Evolutionary conservation across 2,329 filamentous ascomycete genomes (phyloP), one percentile per base, ranked within the genome.

Genomic region (Fusarium sulawesiense): DNA sequence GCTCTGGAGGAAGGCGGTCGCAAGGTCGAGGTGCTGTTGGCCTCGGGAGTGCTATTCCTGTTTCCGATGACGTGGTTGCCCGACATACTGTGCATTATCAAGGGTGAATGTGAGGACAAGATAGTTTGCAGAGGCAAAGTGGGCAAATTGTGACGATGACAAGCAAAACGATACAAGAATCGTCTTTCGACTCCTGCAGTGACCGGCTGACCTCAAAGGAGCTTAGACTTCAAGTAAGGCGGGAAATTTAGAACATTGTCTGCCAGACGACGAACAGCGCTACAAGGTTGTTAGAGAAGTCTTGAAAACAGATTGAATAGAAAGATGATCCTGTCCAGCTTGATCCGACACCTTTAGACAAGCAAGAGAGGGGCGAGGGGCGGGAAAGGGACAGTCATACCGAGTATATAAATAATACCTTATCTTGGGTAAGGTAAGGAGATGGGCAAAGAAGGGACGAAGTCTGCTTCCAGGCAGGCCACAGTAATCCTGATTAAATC

Each of bases 31-130:
- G 92, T 89, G 77, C 90, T 93, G 75, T 91, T 92, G 56, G 92
- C 93, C 84, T 98, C 96, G 58, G 96, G 96, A 47, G 95, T 98
- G 87, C 94, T 98, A 83, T 98, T 98, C 77, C 96, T 92, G 83
- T 98, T 98, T 74, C 89, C 89, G 80, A 91, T 88, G 72, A 89
- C 84, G 78, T 89, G 88, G 77, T 86, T 91, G 75, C 90, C 89
- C 81, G 92, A 89, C 87, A 90, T 89, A 68, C 86, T 87, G 82
- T 85, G 81, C 85, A 87, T 87, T 75, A 71, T 81, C 64, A 45
- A 55, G 23, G 41, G 41, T 34, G 42, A 54, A 54, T 51, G 48
- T 60, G 55, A 60, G 64, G 37, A 51, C 50, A 63, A 51, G 50
- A 56, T 60, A 54, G 34, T 53, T 59, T 46, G 44, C 54, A 60